Base-by-base conservation (phyloP, 306 rosid genomes). In the Clitoria ternatea region DNA sequence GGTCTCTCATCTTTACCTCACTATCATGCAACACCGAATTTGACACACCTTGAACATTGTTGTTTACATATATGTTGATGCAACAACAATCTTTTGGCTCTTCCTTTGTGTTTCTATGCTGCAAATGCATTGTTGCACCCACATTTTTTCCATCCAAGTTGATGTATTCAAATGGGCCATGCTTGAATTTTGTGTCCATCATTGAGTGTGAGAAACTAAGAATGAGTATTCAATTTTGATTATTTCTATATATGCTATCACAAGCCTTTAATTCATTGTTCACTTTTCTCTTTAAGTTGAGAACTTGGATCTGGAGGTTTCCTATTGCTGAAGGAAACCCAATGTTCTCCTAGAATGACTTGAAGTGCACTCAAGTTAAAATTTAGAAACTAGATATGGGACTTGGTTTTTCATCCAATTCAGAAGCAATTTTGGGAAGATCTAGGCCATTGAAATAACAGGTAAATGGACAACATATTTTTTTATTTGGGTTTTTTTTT, bases 1-100 rank as follows among this genome's bases (percentile, higher is more conserved):
- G 83, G 22, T 82, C 79, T 71, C 69, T 71, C 83, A 79, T 82
- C 35, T 50, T 66, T 3, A 82, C 79, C 49, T 75, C 77, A 69
- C 81, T 79, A 20, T 30, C 84, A 60, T 29, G 75, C 69, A 82
- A 36, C 66, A 79, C 83, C 0, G 86, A 82, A 61, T 75, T 82
- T 44, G 79, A 50, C 45, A 82, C 81, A 52, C 81, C 86, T 17
- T 82, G 81, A 70, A 82, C 79, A 0, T 82, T 82, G 57, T 76
- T 82, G 81, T 79, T 82, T 2, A 82, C 75, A 61, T 82, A 82
- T 44, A 82, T 79, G 73, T 82, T 82, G 65, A 82, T 71, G 76
- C 81, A 82, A 27, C 81, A 79, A 32, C 61, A 70, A 82, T 79
- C 81, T 60, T 70, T 59, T 42, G 76, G 4, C 50, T 82, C 79